These are phyloP conservation scores for Symbiodinium pilosum DNA, from an alignment of 73 alveolate genomes.

Conservation along the genomic window DNA sequence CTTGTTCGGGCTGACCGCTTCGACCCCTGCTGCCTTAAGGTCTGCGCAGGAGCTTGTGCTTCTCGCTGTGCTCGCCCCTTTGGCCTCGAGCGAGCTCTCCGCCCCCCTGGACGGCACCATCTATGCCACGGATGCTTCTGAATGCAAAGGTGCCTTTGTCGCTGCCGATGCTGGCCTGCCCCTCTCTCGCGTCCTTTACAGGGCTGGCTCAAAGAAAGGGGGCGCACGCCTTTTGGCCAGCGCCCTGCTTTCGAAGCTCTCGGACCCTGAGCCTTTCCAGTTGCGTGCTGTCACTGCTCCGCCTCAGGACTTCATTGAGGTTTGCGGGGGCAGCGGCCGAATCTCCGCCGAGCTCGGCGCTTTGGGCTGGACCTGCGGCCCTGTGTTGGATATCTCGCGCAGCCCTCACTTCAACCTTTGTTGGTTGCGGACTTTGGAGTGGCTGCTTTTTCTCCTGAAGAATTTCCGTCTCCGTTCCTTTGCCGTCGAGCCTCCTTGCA, in stretches of 20 bases:
- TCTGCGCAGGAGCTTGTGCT: too few species aligned
- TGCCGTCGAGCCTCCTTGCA: neutral
- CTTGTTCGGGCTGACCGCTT: neutral
- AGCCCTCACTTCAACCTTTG: too few species aligned
- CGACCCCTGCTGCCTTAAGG: too few species aligned
- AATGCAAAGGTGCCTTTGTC: neutral
- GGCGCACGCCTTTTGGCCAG: too few species aligned
- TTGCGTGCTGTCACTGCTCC: neutral
- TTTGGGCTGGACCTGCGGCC: neutral
- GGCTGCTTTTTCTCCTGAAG: neutral
- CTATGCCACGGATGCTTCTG: neutral
- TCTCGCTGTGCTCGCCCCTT: too few species aligned
- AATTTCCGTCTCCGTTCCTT: neutral
- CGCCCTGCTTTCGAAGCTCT: neutral
- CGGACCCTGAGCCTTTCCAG: too few species aligned
- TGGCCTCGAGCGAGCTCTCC: neutral
- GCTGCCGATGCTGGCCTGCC: too few species aligned
- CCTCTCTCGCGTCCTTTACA: too few species aligned
- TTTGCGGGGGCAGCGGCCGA: neutral
- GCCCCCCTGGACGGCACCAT: neutral
- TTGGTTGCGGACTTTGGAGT: neutral
- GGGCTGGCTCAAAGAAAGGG: too few species aligned
- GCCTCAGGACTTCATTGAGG: neutral
- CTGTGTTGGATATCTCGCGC: neutral
- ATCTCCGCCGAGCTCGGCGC: neutral